Evolutionary conservation across 2,329 filamentous ascomycete species (phyloP).

Genomic region (Tolypocladium paradoxum): DNA sequence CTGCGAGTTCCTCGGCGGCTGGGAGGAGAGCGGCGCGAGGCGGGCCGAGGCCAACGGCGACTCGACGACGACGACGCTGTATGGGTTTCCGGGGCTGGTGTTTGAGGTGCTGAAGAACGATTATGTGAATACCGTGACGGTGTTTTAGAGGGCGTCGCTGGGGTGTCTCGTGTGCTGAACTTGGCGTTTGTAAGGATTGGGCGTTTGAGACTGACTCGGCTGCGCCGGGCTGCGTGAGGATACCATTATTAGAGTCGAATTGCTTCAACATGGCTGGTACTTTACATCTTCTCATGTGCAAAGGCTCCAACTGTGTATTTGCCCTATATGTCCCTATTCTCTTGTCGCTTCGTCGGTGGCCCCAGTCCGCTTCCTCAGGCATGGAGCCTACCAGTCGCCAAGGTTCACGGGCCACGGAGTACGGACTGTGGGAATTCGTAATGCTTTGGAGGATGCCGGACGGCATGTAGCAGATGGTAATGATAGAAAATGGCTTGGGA

Average conservation of each 20-base stretch:
- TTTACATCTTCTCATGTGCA: no score
- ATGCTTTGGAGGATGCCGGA: no score
- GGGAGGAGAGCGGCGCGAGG: conserved; percentile 62
- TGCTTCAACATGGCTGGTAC: no score
- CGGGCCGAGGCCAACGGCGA: conserved; percentile 44
- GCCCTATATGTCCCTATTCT: no score
- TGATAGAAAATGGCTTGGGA: no score
- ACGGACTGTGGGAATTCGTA: no score
- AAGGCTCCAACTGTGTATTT: no score
- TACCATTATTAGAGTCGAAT: background rate
- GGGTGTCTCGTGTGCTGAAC: background rate
- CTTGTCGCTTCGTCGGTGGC: no score
- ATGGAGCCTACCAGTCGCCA: no score
- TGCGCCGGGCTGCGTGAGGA: background rate
- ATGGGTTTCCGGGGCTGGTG: conserved; percentile 84
- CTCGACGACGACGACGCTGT: conserved; percentile 71
- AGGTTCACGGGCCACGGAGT: no score
- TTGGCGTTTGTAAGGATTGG: background rate
- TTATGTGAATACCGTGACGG: conserved; percentile 76
- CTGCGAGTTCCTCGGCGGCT: conserved; percentile 73
- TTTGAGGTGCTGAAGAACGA: conserved; percentile 96
- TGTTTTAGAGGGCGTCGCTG: conserved; percentile 47
- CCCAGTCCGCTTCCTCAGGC: no score
- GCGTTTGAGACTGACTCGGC: background rate
- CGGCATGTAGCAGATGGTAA: no score